Evolutionary conservation across 371 early-diverging fungal species (phyloP).

Genomic region (Lichtheimia hyalospora): DNA sequence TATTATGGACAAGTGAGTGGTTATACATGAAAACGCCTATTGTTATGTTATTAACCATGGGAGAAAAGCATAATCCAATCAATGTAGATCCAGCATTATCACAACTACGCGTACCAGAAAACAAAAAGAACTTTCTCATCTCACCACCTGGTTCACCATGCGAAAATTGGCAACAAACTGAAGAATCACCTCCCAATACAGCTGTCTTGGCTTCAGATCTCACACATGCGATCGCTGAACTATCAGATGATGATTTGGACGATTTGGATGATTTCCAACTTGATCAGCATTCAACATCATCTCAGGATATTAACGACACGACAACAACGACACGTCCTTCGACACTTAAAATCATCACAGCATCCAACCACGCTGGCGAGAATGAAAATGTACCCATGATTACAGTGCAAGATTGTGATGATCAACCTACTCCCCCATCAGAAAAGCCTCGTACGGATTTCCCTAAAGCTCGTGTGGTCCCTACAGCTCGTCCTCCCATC

Average conservation of each 20-base stretch:
- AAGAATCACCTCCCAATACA: constrained; percentile 74
- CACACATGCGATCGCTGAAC: constrained; percentile 58
- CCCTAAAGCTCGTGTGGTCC: too few species aligned
- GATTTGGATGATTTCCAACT: constrained; percentile 32
- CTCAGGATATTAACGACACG: background rate
- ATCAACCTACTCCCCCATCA: too few species aligned
- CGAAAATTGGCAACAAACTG: constrained; percentile 73
- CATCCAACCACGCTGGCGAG: constrained; percentile 15
- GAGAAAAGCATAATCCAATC: constrained; percentile 50
- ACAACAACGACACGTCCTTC: background rate
- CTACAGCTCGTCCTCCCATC: too few species aligned
- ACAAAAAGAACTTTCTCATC: constrained; percentile 73
- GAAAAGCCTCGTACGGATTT: too few species aligned
- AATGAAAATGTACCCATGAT: constrained; percentile 50
- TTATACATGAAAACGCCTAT: background rate
- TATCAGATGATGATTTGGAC: constrained; percentile 50
- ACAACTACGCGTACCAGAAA: constrained; percentile 65
- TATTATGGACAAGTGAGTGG: constrained; percentile 62
- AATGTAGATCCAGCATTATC: constrained; percentile 40
- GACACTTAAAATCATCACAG: background rate
- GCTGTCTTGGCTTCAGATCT: constrained; percentile 67
- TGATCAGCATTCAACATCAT: constrained; percentile 13
- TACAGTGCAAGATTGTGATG: constrained; percentile 61
- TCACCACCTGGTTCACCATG: constrained; percentile 87
- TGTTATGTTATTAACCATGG: too few species aligned